Evolutionary conservation across 177 flowering plant genomes (phyloP).

Genomic region (Telopea speciosissima): DNA sequence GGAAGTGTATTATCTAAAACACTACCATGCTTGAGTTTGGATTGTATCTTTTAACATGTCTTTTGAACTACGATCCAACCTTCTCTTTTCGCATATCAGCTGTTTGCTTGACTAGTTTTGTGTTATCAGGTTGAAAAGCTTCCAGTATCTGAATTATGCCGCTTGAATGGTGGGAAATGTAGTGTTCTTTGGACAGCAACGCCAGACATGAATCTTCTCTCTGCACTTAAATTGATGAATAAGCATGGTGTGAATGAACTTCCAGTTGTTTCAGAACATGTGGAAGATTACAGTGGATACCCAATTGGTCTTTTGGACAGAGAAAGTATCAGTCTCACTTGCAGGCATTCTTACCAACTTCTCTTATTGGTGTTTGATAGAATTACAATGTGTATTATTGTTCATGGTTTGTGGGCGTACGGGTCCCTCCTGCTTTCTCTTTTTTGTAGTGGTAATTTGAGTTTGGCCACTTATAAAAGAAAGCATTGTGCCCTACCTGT

Average conservation of each 20-base stretch:
- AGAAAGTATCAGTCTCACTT: slow-evolving; percentile 62
- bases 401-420: too few species aligned
- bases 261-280: slow-evolving; percentile 57
- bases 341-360: slow-evolving; percentile 38
- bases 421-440: background rate
- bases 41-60: background rate
- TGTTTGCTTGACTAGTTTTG: background rate
- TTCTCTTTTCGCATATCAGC: background rate
- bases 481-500: too few species aligned
- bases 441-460: background rate
- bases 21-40: too few species aligned
- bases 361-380: background rate
- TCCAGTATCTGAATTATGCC: slow-evolving; percentile 54
- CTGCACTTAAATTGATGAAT: slow-evolving; percentile 50
- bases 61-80: background rate
- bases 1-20: too few species aligned
- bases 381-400: background rate
- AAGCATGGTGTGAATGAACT: slow-evolving; percentile 48
- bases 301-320: slow-evolving; percentile 62
- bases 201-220: slow-evolving; percentile 57
- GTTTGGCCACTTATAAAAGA: background rate
- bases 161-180: slow-evolving; percentile 33
- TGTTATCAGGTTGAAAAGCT: slow-evolving; percentile 30
- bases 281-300: slow-evolving; percentile 24
- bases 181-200: slow-evolving; percentile 47